A percentile compares a stretch with the other conserved stretches of the same genome.
These are phyloP conservation scores for Purpureocillium takamizusanense DNA, from an alignment of 2,329 filamentous ascomycete genomes.

Conservation along the genomic window DNA sequence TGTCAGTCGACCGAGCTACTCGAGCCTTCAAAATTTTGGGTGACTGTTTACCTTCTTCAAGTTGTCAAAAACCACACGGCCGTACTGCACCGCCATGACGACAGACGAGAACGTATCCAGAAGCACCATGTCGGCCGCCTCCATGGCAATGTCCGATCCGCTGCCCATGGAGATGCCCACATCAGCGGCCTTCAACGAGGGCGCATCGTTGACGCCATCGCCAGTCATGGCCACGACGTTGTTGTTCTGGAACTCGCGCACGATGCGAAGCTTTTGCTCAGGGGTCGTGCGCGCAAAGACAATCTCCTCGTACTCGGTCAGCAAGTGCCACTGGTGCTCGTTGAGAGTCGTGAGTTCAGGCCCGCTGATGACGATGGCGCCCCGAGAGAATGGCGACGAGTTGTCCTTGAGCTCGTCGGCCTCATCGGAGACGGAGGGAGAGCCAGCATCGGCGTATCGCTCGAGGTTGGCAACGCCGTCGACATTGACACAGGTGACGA, in stretches of 20 bases:
- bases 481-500: conserved; percentile 48
- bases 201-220: conserved; percentile 80
- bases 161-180: conserved; percentile 75
- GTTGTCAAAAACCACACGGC: conserved; percentile 71
- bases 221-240: conserved; percentile 76
- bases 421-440: conserved; percentile 6
- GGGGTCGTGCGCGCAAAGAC: conserved; percentile 69
- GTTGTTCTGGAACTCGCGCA: conserved; percentile 61
- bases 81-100: conserved; percentile 63
- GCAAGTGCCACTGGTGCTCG: conserved; percentile 58
- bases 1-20: not conserved
- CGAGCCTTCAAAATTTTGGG: no score
- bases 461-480: conserved; percentile 45
- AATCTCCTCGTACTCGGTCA: conserved; percentile 60
- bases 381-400: conserved; percentile 11
- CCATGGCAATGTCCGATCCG: conserved; percentile 75
- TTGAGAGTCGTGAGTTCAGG: conserved; percentile 57
- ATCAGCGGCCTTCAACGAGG: conserved; percentile 70
- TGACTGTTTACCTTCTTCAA: conserved; percentile 55
- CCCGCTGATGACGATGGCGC: conserved; percentile 55
- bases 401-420: conserved; percentile 12
- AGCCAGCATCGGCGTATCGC: conserved; percentile 14
- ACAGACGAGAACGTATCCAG: conserved; percentile 66
- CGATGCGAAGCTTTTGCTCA: conserved; percentile 71
- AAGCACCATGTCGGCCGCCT: conserved; percentile 73